These are phyloP conservation scores for Salix viminalis DNA, from an alignment of 345 rosid genomes.

Conservation along the genomic window DNA sequence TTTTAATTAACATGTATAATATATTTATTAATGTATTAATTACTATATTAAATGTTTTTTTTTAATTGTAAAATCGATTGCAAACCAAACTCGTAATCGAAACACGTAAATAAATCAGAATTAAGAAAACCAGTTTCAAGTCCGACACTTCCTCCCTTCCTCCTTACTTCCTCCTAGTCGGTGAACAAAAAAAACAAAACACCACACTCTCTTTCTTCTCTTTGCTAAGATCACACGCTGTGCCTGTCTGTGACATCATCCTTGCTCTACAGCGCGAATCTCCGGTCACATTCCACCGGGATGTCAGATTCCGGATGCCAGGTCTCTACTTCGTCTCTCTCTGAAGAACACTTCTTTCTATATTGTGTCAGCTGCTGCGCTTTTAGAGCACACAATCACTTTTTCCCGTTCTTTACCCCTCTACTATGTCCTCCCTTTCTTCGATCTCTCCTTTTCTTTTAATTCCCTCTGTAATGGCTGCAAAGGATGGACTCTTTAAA, in stretches of 20 bases:
- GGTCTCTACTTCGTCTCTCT: neutral
- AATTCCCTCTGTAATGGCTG: neutral
- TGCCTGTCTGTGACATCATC: neutral
- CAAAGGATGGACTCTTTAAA: no score
- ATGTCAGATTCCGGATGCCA: conserved; percentile 22
- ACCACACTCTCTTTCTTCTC: conserved; percentile 3
- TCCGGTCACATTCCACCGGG: conserved; percentile 19
- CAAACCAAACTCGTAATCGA: conserved; percentile 26
- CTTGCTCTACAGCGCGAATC: conserved; percentile 1
- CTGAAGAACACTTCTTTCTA: neutral
- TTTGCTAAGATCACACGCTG: neutral
- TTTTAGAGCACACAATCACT: neutral
- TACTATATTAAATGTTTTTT: no score
- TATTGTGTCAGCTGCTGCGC: neutral
- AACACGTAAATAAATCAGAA: conserved; percentile 32
- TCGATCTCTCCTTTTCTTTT: neutral
- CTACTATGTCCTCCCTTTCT: neutral
- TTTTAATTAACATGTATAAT: no score
- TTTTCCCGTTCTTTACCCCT: neutral
- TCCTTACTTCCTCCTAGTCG: conserved; percentile 17
- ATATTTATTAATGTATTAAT: no score
- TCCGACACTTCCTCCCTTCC: conserved; percentile 27
- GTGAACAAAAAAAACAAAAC: conserved; percentile 13
- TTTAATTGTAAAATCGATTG: no score
- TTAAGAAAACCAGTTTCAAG: conserved; percentile 37